Evolutionary conservation across 495 filamentous ascomycete genomes (phyloP).

Genomic region (Stereocaulon alpinum): DNA sequence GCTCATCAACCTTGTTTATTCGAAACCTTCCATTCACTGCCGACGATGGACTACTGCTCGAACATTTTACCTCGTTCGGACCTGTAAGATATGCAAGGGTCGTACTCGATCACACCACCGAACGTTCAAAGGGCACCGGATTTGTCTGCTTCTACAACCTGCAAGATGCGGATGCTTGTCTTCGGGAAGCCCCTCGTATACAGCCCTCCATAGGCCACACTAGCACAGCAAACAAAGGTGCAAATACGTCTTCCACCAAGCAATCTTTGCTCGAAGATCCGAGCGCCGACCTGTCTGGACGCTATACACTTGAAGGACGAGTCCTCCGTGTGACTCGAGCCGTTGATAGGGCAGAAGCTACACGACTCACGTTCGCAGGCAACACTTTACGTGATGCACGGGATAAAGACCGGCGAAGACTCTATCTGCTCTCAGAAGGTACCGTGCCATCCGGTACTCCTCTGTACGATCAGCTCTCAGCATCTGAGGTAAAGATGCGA

Average conservation of each 20-base stretch:
- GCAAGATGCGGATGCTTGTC: slow-evolving; percentile 61
- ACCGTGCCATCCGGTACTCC: slow-evolving; percentile 61
- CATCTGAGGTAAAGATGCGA: slow-evolving; percentile 74
- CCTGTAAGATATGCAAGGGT: slow-evolving; percentile 76
- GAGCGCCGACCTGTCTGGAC: slow-evolving; percentile 59
- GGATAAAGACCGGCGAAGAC: slow-evolving; percentile 80
- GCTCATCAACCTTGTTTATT: slow-evolving; percentile 73
- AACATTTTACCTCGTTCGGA: slow-evolving; percentile 79
- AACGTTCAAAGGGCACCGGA: slow-evolving; percentile 78
- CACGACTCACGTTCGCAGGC: slow-evolving; percentile 59
- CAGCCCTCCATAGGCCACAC: slow-evolving; percentile 25
- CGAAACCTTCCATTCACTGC: slow-evolving; percentile 87
- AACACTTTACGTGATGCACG: slow-evolving; percentile 51
- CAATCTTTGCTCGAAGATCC: slow-evolving; percentile 80
- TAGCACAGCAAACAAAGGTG: slow-evolving; percentile 27
- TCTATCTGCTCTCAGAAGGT: slow-evolving; percentile 84
- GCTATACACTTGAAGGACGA: slow-evolving; percentile 82
- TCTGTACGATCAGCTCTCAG: slow-evolving; percentile 62
- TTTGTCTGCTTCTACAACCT: slow-evolving; percentile 86
- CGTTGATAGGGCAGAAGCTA: slow-evolving; percentile 69
- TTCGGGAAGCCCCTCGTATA: slow-evolving; percentile 57
- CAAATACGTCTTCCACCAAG: slow-evolving; percentile 37
- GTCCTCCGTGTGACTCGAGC: slow-evolving; percentile 75
- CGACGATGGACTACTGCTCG: slow-evolving; percentile 65
- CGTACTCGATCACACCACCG: slow-evolving; percentile 74